Evolutionary conservation across 345 rosid genomes (phyloP).

Genomic region (Anacardium occidentale): DNA sequence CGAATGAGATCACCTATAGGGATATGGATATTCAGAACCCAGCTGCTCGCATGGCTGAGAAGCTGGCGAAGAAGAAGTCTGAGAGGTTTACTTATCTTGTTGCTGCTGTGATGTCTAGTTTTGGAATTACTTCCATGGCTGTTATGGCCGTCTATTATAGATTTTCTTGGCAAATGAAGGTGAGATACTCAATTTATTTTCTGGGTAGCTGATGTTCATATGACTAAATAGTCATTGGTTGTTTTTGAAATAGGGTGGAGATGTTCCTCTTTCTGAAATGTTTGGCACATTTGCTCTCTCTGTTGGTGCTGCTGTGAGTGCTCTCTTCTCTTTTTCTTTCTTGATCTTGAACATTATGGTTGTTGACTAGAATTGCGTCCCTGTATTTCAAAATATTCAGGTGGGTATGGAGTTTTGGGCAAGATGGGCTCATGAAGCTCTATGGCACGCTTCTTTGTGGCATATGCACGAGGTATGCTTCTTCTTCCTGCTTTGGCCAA

Average conservation of each 20-base stretch:
- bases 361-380: slow-evolving; percentile 1
- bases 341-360: neutral
- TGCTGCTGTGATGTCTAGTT: slow-evolving; percentile 86
- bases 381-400: slow-evolving; percentile 31
- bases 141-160: slow-evolving; percentile 80
- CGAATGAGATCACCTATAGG: neutral
- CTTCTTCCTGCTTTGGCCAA: too few species aligned
- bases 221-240: neutral
- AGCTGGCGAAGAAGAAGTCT: slow-evolving; percentile 58
- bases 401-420: slow-evolving; percentile 99
- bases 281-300: slow-evolving; percentile 89
- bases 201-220: neutral
- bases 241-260: slow-evolving; percentile 51
- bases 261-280: slow-evolving; percentile 68
- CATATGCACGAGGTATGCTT: slow-evolving; percentile 76
- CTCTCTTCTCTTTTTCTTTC: neutral
- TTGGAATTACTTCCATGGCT: slow-evolving; percentile 83
- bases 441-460: slow-evolving; percentile 96
- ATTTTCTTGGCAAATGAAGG: slow-evolving; percentile 93
- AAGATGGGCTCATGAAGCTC: slow-evolving; percentile 89
- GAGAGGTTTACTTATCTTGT: slow-evolving; percentile 77
- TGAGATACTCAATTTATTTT: slow-evolving; percentile 6
- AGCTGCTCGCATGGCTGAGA: slow-evolving; percentile 44
- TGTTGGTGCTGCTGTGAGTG: slow-evolving; percentile 89
- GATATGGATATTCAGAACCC: slow-evolving; percentile 27